Evolutionary conservation across 352 stramenopile species (phyloP), one percentile per base, ranked within the genome.

Genomic region (Globisporangium abappressorium): DNA sequence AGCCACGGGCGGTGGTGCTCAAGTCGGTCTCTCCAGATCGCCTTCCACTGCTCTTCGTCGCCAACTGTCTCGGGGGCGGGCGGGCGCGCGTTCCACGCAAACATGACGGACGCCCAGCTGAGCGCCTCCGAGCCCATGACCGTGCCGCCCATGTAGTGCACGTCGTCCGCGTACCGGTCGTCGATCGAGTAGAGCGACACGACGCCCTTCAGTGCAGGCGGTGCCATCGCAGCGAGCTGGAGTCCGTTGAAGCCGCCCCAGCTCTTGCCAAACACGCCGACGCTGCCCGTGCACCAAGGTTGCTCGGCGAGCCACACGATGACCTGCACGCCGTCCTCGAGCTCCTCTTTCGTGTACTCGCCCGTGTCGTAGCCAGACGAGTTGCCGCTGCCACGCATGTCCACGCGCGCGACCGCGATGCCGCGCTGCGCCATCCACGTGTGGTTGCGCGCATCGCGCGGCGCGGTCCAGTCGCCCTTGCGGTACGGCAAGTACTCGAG

Each of bases 401-500:
- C 78, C 43, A 85, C 78, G 54, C 78, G 76, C 24, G 75, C 74
- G 54, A 85, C 77, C 28, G 78, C 78, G 47, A 85, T 64, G 2
- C 78, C 78, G 7, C 74, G 72, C 56, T 81, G 76, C 9, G 78
- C 78, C 65, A 85, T 60, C 78, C 78, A 85, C 55, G 68, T 60
- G 68, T 85, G 78, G 67, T 85, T 85, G 51, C 68, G 69, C 22
- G 70, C 61, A 51, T 85, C 78, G 20, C 78, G 69, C 3, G 76
- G 74, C 33, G 76, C 60, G 15, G 78, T 85, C 78, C 76, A 84
- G 70, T 85, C 78, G 2, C 68, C 72, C 60, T 82, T 81, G 38
- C 78, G 76, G 69, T 85, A 85, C 60, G 78, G 78, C 57, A 85
- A 68, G 69, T 85, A 85, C 76, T 85, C 78, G 47, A 85, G 74